Percentiles rank a stretch among this genome's conserved stretches.
These are phyloP conservation scores for Ogataea parapolymorpha DNA, from an alignment of 805 yeast species.

Conservation along the genomic window DNA sequence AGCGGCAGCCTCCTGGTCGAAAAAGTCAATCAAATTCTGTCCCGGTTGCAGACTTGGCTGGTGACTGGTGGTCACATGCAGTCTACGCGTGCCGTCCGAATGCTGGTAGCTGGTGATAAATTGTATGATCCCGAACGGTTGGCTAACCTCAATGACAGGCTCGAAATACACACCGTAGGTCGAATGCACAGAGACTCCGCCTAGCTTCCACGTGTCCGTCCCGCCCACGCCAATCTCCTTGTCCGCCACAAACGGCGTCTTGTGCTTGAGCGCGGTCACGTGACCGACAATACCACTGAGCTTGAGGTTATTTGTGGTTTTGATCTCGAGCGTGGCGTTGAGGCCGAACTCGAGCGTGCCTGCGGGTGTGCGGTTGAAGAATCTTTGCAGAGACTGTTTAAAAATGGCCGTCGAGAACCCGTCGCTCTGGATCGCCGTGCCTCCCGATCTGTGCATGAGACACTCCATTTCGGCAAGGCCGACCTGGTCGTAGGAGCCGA, in stretches of 20 bases:
- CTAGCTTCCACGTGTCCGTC: slow-evolving; percentile 59
- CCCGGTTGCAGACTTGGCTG: slow-evolving; percentile 39
- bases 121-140: slow-evolving; percentile 42
- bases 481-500: slow-evolving; percentile 67
- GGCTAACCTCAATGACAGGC: slow-evolving; percentile 27
- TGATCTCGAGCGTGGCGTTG: slow-evolving; percentile 59
- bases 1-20: slow-evolving; percentile 70
- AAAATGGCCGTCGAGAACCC: slow-evolving; percentile 65
- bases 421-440: slow-evolving; percentile 59
- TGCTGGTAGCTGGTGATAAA: slow-evolving; percentile 62
- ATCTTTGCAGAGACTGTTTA: slow-evolving; percentile 58
- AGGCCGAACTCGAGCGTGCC: slow-evolving; percentile 49
- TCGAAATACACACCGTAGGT: slow-evolving; percentile 60
- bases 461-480: slow-evolving; percentile 67
- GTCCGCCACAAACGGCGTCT: slow-evolving; percentile 34
- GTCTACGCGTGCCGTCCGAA: slow-evolving; percentile 51
- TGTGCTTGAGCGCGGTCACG: slow-evolving; percentile 45
- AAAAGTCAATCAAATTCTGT: slow-evolving; percentile 42
- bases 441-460: slow-evolving; percentile 57
- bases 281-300: slow-evolving; percentile 63
- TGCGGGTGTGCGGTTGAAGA: slow-evolving; percentile 38
- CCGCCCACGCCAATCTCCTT: slow-evolving; percentile 44
- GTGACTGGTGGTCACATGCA: slow-evolving; percentile 59
- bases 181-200: slow-evolving; percentile 53
- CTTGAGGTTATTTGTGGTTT: slow-evolving; percentile 46